Conservation (phyloP, 805 yeast species). For the Komagataella phaffii region DNA sequence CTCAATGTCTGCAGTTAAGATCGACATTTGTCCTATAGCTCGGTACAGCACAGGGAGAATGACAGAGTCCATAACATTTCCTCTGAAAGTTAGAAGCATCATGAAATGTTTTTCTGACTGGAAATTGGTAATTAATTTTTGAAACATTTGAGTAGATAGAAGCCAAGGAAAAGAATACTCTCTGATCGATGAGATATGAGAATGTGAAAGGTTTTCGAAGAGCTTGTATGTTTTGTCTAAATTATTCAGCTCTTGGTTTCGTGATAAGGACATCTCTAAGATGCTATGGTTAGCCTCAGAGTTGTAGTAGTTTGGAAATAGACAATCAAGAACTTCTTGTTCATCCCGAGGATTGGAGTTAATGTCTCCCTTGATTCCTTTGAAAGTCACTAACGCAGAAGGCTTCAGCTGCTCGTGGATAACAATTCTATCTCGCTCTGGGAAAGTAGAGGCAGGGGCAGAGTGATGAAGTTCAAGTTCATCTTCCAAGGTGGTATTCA, state of each 20-base stretch:
- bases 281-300: background rate
- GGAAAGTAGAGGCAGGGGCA: slow-evolving; percentile 6
- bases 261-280: slow-evolving; percentile 7
- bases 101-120: slow-evolving; percentile 11
- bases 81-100: slow-evolving; percentile 1
- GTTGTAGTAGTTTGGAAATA: slow-evolving; percentile 7
- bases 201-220: background rate
- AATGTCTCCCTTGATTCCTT: slow-evolving; percentile 12
- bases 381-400: slow-evolving; percentile 18
- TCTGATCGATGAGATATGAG: background rate
- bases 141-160: background rate
- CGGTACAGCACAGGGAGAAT: slow-evolving; percentile 13
- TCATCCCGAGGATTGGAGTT: slow-evolving; percentile 8
- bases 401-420: slow-evolving; percentile 17
- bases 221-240: background rate
- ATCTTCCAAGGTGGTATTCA: background rate
- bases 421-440: slow-evolving; percentile 13
- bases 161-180: background rate
- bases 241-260: slow-evolving; percentile 7
- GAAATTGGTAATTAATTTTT: background rate
- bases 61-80: slow-evolving; percentile 10
- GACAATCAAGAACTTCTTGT: slow-evolving; percentile 10
- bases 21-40: slow-evolving; percentile 12
- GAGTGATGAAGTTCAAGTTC: background rate
- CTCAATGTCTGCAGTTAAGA: slow-evolving; percentile 2